Base-by-base conservation (phyloP, 2,329 filamentous ascomycete genomes). In the Massarina eburnea region DNA sequence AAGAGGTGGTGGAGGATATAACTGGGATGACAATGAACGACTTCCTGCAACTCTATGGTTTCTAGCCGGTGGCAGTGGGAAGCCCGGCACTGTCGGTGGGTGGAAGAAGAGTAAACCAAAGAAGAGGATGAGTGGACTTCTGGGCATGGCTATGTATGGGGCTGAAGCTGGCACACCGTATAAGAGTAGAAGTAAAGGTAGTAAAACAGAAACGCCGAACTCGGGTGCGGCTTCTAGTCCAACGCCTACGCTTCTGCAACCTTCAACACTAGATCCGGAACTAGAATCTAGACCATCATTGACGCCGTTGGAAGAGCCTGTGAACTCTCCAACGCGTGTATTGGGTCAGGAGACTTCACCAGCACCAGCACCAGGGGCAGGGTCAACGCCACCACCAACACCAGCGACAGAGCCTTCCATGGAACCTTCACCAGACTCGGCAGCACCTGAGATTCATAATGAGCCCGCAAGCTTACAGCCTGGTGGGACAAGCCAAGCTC, bases 71-170 rank as follows among this genome's bases (percentile, higher is more conserved):
- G 59, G 57, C 0, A 54, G 34, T 2, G 54, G 52, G 0, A 41
- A 43, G 8, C 39, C 56, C 1, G 41, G 59, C 0, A 56, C 52
- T 1, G 44, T 48, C 7, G 29, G 14, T 4, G 30, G 40, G n/a
- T 67, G 62, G 63, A 61, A 57, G n/a, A 45, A 29, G 10, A 48
- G 46, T 21, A 57, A 43, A 33, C 57, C 54, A 12, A 54, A 55
- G 46, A 54, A 54, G 17, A 52, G 61, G 6, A 58, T 58, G 47
- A 57, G 57, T 7, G 59, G 61, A 2, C 26, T 64, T 22, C 18
- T 61, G 2, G 60, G 62, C 3, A 57, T 61, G 50, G 54, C 52
- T 2, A 27, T 66, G 5, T 58, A 52, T 48, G 62, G 64, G 4
- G 2, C 12, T 3, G 51, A 38, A 18, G 52, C 48, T 18, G 55